Conservation (phyloP, 331 rosid genomes). For the Dryas integrifolia region DNA sequence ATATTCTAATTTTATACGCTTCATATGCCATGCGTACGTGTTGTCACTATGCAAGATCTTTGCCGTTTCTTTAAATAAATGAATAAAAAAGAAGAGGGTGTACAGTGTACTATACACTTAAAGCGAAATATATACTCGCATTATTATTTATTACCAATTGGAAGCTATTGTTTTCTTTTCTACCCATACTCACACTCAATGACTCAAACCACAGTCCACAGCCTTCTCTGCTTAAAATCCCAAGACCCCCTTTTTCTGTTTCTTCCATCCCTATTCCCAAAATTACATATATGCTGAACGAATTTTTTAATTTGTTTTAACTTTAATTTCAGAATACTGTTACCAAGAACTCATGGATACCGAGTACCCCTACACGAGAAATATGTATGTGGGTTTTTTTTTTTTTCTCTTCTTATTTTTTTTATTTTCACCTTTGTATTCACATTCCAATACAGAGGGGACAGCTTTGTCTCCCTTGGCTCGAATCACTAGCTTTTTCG, state of each 20-base stretch:
- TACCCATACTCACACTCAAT: neutral
- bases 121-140: neutral
- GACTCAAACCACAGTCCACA: neutral
- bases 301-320: neutral
- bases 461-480: conserved; percentile 68
- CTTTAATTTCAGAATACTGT: conserved; percentile 28
- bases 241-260: conserved; percentile 27
- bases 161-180: neutral
- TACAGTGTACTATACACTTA: neutral
- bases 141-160: neutral
- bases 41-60: neutral
- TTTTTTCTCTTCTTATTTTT: conserved; percentile 22
- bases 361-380: conserved; percentile 51
- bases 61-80: neutral
- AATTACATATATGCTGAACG: neutral
- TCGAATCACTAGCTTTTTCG: conserved; percentile 36
- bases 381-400: conserved; percentile 8
- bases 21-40: conserved; percentile 21
- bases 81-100: neutral
- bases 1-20: conserved; percentile 38
- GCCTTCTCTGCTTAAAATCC: conserved; percentile 36
- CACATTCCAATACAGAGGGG: conserved; percentile 62
- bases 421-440: conserved; percentile 42
- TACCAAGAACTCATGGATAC: conserved; percentile 56
- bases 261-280: conserved; percentile 25